phyloP scores from a whole-genome alignment of 257 asterid genomes.

The Salvia rosmarinus region DNA sequence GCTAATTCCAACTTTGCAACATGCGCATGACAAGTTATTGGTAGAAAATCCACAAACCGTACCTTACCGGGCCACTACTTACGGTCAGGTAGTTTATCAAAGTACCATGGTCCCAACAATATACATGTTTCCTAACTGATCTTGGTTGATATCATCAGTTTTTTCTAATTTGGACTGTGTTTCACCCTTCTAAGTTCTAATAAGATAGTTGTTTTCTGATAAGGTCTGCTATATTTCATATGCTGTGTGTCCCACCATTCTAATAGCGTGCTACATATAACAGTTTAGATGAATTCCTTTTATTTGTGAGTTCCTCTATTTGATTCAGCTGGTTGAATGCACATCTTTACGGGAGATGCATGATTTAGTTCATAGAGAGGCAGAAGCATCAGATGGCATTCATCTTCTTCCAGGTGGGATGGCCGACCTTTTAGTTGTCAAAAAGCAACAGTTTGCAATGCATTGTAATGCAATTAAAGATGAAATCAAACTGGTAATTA shows the following conservation, averaged over 20 bases:
- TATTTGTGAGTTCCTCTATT: conserved; percentile 21
- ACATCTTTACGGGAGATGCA: conserved; percentile 64
- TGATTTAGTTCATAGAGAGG: conserved; percentile 67
- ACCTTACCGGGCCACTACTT: conserved; percentile 81
- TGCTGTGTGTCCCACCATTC: neutral
- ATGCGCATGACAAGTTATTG: conserved; percentile 90
- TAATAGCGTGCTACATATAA: conserved; percentile 2
- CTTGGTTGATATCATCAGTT: conserved; percentile 4
- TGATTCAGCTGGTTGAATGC: conserved; percentile 82
- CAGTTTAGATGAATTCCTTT: neutral
- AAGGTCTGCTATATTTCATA: conserved; percentile 10
- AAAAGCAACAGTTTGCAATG: conserved; percentile 73
- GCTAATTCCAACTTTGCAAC: conserved; percentile 92
- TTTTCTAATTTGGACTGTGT: neutral
- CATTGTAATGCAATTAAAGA: conserved; percentile 83
- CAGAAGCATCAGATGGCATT: conserved; percentile 63
- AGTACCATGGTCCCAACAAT: conserved; percentile 4
- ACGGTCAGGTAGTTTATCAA: conserved; percentile 75
- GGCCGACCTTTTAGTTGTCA: conserved; percentile 51
- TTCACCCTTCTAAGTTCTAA: neutral
- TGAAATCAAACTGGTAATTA: conserved; percentile 72
- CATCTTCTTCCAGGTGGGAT: conserved; percentile 71
- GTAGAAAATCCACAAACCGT: conserved; percentile 79
- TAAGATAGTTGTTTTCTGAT: neutral
- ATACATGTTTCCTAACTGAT: conserved; percentile 16